Percentiles rank a stretch among this genome's conserved stretches.
Conservation (phyloP, 768 basidiomycete species). For the Guyanaporus albipodus region DNA sequence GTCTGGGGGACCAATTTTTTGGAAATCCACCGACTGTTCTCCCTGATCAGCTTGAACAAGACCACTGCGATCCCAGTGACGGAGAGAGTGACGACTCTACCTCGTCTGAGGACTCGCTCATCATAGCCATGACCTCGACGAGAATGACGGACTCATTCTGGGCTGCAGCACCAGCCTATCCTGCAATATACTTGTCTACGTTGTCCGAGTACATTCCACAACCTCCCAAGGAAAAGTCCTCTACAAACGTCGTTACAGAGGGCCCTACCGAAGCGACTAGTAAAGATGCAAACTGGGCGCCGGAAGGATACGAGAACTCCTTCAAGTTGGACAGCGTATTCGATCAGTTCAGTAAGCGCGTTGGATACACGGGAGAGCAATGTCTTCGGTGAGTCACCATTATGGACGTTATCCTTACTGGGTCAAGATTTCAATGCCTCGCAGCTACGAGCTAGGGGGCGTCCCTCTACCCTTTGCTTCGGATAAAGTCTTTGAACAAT, state of each 20-base stretch:
- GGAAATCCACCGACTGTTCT: conserved; percentile 31
- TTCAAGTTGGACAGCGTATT: conserved; percentile 80
- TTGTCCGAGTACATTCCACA: conserved; percentile 67
- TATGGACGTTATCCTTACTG: neutral
- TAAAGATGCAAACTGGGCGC: conserved; percentile 53
- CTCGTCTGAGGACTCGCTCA: conserved; percentile 46
- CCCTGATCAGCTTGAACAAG: conserved; percentile 13
- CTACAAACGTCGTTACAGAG: conserved; percentile 36
- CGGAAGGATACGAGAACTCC: conserved; percentile 80
- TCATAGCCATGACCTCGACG: conserved; percentile 54
- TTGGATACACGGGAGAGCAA: conserved; percentile 70
- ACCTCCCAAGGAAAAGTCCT: conserved; percentile 44
- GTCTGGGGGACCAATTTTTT: conserved; percentile 68
- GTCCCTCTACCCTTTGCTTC: conserved; percentile 83
- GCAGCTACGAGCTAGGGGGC: conserved; percentile 85
- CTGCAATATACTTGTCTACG: conserved; percentile 72
- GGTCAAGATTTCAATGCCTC: neutral
- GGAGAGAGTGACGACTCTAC: conserved; percentile 34
- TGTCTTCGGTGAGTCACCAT: conserved; percentile 64
- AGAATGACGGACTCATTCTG: conserved; percentile 62
- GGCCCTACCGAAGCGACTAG: conserved; percentile 42
- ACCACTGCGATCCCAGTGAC: conserved; percentile 27
- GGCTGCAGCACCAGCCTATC: conserved; percentile 60
- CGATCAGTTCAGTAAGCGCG: conserved; percentile 74
- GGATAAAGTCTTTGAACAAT: conserved; percentile 61